Base-by-base conservation (phyloP, 129 eudicot species). In the sunflower (Helianthus annuus) region DNA sequence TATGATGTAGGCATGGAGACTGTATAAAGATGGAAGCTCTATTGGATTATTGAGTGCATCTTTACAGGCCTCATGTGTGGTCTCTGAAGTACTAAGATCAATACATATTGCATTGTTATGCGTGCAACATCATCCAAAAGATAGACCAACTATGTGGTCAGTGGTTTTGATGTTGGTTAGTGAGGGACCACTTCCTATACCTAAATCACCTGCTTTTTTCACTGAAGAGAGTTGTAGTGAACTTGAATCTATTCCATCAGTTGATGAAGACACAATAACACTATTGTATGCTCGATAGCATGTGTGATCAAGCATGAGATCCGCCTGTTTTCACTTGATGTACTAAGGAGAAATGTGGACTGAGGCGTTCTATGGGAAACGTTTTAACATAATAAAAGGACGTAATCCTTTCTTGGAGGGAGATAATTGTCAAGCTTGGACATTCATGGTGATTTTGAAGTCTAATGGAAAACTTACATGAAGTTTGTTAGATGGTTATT, bases 151-250 rank as follows among this genome's bases (percentile, higher is more conserved):
- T 3, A 57, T 57, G 63, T 57, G 29, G 36, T 56, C 38, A 10
- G 63, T 57, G 38, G 63, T 57, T 57, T 10, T 57, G 17, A 77
- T 77, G 85, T 12, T 82, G 64, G 76, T 66, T 32, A 62, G 73
- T 46, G 85, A 78, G 0, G 34, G 63, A 10, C 64, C 34, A 36
- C 57, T 77, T 48, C 82, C 79, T 12, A 48, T 6, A n/a, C 75
- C 79, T 16, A 77, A 77, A 38, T 62, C 68, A 3, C 85, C 85
- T 16, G 85, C 72, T 32, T 82, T 77, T 66, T 65, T 72, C 46
- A 78, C 66, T 3, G 73, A 62, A 42, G 69, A 39, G 45, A 29
- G 4, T 6, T 0, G 0, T 1, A 29, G 0, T 5, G 64, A 64
- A 63, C 42, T 7, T 53, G 2, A 8, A 6, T 10, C 32, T 64